Evolutionary conservation across 2,329 filamentous ascomycete genomes (phyloP), one percentile per base, ranked within the genome.

Genomic region (Dothidotthia symphoricarpi): DNA sequence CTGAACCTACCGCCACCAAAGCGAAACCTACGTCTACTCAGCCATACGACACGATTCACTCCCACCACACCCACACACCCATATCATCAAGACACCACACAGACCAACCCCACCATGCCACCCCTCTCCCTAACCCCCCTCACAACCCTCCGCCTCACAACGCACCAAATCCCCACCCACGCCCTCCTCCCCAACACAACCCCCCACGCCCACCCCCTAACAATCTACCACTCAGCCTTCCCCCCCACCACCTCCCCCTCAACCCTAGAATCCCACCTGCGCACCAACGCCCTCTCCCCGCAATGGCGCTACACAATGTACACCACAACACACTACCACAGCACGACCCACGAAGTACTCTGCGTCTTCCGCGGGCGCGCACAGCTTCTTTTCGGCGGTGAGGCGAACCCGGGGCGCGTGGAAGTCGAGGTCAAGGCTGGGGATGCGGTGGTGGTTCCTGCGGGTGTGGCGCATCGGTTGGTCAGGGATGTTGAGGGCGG

Each of bases 291-390:
- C 6, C 76, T 79, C 24, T 57, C 54, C 1, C 81, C 83, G 0
- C 78, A 83, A 55, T 86, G 82, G 83, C 73, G 78, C 16, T 85
- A 81, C 63, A 80, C 79, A 12, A 86, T 86, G 82, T 86, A 83
- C 61, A 63, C 60, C 24, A 76, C 74, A 5, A 79, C 75, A 1
- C 83, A 86, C 64, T 87, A 83, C 61, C 83, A 87, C 66, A 79
- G 72, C 51, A 85, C 75, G 0, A 75, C 78, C 0, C 82, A 86
- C 57, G 82, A 86, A 65, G 75, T 86, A 3, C 73, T 88, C 2
- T 77, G 73, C 49, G 73, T 86, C 31, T 72, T 74, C 28, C 64
- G 64, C 2, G 82, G 83, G 0, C 71, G 67, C 16, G 83, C 84
- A 0, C 71, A 66, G 24, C 68, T 87, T 1, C 83, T 81, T 45